Base-by-base conservation (phyloP, 148 eudicot species). In the Selenicereus undatus region DNA sequence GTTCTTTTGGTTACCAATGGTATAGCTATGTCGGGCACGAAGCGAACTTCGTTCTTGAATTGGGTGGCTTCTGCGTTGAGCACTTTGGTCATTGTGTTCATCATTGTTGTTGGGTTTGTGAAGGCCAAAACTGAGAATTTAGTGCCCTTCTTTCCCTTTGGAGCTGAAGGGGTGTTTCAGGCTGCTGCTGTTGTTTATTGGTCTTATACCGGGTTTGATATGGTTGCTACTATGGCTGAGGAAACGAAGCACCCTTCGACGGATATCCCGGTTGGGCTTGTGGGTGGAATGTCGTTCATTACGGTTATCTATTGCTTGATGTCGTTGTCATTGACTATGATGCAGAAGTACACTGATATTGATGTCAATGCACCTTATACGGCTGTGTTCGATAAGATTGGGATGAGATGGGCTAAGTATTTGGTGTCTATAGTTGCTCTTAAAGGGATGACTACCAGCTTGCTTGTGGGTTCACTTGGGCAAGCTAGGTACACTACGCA, bases 201-300 rank as follows among this genome's bases (percentile, higher is more conserved):
- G 97, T 92, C 99, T 18, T 96, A 96, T 68, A 91, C 97, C 0
- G 99, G 99, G 9, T 96, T 96, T 42, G 99, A 96, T 65, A 89
- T 90, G 90, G 95, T 96, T 32, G 93, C 99, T 12, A 96, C 90
- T 32, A 92, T 96, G 98, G 99, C 98, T 0, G 99, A 96, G 76
- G 99, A 96, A 77, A 93, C 94, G 0, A 90, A 89, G 80, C 86
- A 83, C 0, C 98, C 99, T 0, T 81, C 91, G 0, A 86, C 87
- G 60, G 99, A 96, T 85, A 96, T 96, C 43, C 99, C 99, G 0
- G 18, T 96, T 5, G 99, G 99, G 4, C 81, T 96, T 20, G 90
- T 96, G 12, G 99, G 99, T 24, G 92, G 97, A 3, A 96, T 96
- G 93, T 92, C 97, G 1, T 36, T 88, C 36, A 93, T 96, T 71